A percentile compares a stretch with the other conserved stretches of the same genome.
Conservation (phyloP, 2,329 filamentous ascomycete genomes). For the Ophiocordyceps camponoti-saundersi region DNA sequence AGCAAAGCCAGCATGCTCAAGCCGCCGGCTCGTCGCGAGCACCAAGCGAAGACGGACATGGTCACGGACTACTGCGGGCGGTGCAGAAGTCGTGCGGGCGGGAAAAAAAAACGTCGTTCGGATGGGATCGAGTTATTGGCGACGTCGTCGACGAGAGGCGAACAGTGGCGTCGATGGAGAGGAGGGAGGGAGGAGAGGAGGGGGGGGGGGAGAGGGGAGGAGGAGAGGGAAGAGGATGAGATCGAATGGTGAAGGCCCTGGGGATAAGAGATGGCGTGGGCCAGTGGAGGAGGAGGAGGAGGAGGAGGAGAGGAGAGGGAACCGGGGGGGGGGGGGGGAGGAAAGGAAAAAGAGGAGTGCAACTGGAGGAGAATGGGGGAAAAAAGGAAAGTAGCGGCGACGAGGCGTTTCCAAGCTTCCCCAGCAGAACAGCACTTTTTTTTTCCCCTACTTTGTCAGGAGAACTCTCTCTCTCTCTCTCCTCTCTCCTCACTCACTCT, state of each 20-base stretch:
- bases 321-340: not conserved
- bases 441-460: not conserved
- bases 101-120: not conserved
- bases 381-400: constrained; percentile 1
- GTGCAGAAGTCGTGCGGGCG: not conserved
- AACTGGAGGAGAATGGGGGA: not conserved
- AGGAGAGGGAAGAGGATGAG: not conserved
- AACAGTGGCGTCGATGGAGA: not conserved
- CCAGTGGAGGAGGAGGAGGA: not conserved
- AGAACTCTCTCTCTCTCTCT: not conserved
- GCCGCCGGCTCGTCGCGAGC: constrained; percentile 34
- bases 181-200: not conserved
- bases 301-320: not conserved
- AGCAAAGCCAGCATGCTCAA: constrained; percentile 34
- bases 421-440: not conserved
- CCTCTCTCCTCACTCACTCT: not conserved
- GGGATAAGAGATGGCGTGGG: not conserved
- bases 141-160: not conserved
- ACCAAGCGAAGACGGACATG: constrained; percentile 39
- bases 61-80: not conserved
- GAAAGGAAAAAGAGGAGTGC: not conserved
- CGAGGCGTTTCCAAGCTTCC: constrained; percentile 1
- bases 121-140: not conserved
- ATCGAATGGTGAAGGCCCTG: not conserved
- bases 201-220: not conserved